A percentile compares a stretch with the other conserved stretches of the same genome.
Conservation (phyloP, 129 eudicot genomes). For the Flaveria linearis region DNA sequence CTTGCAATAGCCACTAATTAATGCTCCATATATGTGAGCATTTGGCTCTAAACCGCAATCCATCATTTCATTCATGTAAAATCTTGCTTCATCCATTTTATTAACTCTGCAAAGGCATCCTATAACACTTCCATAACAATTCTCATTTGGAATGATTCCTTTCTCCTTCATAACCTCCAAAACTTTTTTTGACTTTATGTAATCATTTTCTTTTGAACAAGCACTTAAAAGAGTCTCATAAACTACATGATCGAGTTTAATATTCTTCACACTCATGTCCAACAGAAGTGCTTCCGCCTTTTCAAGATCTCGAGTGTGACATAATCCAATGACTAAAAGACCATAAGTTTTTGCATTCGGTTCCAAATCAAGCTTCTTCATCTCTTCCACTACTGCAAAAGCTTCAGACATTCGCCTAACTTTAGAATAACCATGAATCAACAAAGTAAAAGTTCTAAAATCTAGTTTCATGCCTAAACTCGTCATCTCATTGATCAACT, state of each 20-base stretch:
- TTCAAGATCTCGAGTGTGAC: slow-evolving; percentile 54
- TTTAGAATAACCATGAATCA: slow-evolving; percentile 62
- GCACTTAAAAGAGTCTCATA: slow-evolving; percentile 32
- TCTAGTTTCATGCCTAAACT: slow-evolving; percentile 48
- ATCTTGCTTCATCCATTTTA: slow-evolving; percentile 43
- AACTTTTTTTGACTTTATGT: slow-evolving; percentile 17
- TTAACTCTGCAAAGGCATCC: slow-evolving; percentile 31
- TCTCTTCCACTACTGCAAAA: slow-evolving; percentile 54
- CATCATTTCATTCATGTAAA: slow-evolving; percentile 39
- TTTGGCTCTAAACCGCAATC: slow-evolving; percentile 44
- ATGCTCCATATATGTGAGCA: slow-evolving; percentile 24
- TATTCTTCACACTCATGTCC: slow-evolving; percentile 26
- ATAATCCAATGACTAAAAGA: slow-evolving; percentile 56
- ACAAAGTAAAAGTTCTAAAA: slow-evolving; percentile 45
- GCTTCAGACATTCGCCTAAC: slow-evolving; percentile 55
- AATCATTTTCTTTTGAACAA: slow-evolving; percentile 30
- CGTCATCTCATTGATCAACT: slow-evolving; percentile 52
- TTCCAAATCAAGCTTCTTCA: slow-evolving; percentile 59
- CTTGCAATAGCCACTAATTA: slow-evolving; percentile 40
- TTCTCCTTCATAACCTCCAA: slow-evolving; percentile 37
- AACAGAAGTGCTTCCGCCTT: slow-evolving; percentile 39
- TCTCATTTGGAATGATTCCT: slow-evolving; percentile 21
- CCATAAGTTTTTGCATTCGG: slow-evolving; percentile 56
- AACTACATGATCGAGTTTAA: slow-evolving; percentile 23
- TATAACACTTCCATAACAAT: slow-evolving; percentile 31